These are phyloP conservation scores for Boletus speciosus DNA, from an alignment of 768 basidiomycete species.

Conservation along the genomic window DNA sequence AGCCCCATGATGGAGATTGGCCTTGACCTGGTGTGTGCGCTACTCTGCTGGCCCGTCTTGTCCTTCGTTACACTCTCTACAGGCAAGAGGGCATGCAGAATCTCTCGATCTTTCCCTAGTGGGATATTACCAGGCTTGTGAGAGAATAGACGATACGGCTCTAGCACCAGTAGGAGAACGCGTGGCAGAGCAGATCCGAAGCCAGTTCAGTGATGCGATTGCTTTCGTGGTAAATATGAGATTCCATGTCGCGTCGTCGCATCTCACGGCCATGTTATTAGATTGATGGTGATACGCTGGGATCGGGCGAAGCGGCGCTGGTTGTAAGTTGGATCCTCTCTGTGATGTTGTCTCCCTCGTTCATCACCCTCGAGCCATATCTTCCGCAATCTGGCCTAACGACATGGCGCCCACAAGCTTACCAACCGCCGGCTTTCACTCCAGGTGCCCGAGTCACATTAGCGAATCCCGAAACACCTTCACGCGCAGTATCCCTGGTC, in stretches of 20 bases:
- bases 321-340: conserved; percentile 43
- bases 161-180: conserved; percentile 66
- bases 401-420: conserved; percentile 47
- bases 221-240: conserved; percentile 60
- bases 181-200: conserved; percentile 53
- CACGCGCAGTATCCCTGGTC: conserved; percentile 47
- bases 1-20: conserved; percentile 87
- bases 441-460: conserved; percentile 47
- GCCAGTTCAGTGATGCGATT: conserved; percentile 54
- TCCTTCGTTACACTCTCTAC: conserved; percentile 2
- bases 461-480: conserved; percentile 41
- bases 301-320: conserved; percentile 48
- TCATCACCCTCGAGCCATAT: conserved; percentile 45
- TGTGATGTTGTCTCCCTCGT: background rate
- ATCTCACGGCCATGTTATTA: conserved; percentile 24
- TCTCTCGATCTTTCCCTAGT: conserved; percentile 53
- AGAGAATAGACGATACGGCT: conserved; percentile 55
- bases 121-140: conserved; percentile 75
- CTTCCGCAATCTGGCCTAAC: conserved; percentile 37
- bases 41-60: background rate
- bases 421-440: conserved; percentile 41
- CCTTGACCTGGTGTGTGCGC: conserved; percentile 59
- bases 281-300: conserved; percentile 62
- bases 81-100: conserved; percentile 62
- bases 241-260: background rate